Evolutionary conservation across 805 yeast genomes (phyloP).

Genomic region (Blastobotrys chiropterorum): DNA sequence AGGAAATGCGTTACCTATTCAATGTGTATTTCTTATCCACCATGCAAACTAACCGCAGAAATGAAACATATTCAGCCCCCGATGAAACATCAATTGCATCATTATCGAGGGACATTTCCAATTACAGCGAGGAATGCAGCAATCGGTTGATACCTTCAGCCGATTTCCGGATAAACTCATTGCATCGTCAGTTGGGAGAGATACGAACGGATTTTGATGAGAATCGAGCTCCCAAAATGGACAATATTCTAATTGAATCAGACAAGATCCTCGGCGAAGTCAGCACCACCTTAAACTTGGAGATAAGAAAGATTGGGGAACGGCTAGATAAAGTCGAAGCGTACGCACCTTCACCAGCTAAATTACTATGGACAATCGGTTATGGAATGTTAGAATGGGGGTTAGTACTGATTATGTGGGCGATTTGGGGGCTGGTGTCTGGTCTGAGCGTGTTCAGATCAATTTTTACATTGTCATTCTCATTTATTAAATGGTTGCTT

Average conservation of each 20-base stretch:
- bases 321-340: conserved; percentile 20
- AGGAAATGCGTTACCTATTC: conserved; percentile 15
- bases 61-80: no score
- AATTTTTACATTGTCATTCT: conserved; percentile 6
- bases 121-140: no score
- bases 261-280: conserved; percentile 23
- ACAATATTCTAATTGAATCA: conserved; percentile 20
- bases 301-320: conserved; percentile 19
- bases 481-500: conserved; percentile 18
- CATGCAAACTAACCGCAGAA: conserved; percentile 5
- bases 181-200: no score
- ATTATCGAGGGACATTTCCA: conserved; percentile 5
- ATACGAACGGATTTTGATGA: conserved; percentile 16
- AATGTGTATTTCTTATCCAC: conserved; percentile 14
- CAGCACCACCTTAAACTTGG: conserved; percentile 22
- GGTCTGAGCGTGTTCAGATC: conserved; percentile 8
- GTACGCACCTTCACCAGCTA: conserved; percentile 11
- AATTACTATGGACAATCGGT: conserved; percentile 17
- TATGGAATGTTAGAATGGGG: conserved; percentile 22
- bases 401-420: conserved; percentile 23
- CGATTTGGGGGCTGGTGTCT: conserved; percentile 22
- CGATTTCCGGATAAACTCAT: no score
- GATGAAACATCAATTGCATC: background rate
- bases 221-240: conserved; percentile 17
- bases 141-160: no score